These are phyloP conservation scores for Magnolia officinalis DNA, from an alignment of 164 flowering plant genomes.

Conservation along the genomic window DNA sequence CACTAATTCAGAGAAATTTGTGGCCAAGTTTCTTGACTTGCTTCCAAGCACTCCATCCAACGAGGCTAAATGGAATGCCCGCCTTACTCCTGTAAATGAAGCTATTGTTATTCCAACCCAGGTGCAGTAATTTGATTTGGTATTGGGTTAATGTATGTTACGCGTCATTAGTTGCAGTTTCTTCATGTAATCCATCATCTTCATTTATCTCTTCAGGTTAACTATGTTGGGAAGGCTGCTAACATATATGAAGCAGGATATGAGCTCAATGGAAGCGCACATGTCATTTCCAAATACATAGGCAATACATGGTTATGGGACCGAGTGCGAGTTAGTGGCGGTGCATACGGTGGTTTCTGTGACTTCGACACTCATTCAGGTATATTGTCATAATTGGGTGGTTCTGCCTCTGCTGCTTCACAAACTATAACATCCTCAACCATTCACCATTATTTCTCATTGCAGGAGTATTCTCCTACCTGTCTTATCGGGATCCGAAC, in stretches of 20 bases:
- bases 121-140: slow-evolving; percentile 33
- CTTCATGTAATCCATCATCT: neutral
- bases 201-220: slow-evolving; percentile 49
- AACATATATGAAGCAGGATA: slow-evolving; percentile 83
- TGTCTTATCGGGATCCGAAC: slow-evolving; percentile 97
- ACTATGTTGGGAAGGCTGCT: slow-evolving; percentile 97
- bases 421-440: neutral
- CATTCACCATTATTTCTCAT: slow-evolving; percentile 12
- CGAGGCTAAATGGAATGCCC: slow-evolving; percentile 50
- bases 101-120: slow-evolving; percentile 95
- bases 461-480: slow-evolving; percentile 85
- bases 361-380: slow-evolving; percentile 97
- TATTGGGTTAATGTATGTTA: too few species aligned
- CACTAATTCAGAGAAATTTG: slow-evolving; percentile 54
- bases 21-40: slow-evolving; percentile 77
- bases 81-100: slow-evolving; percentile 67
- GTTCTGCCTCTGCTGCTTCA: neutral
- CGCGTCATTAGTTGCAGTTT: neutral
- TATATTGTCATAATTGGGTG: slow-evolving; percentile 14
- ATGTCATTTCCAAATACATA: slow-evolving; percentile 90
- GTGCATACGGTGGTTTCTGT: slow-evolving; percentile 99
- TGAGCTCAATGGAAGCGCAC: slow-evolving; percentile 88
- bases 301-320: slow-evolving; percentile 99
- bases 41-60: slow-evolving; percentile 53
- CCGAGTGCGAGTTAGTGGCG: slow-evolving; percentile 97